Evolutionary conservation across 225 moss, liverwort and hornwort genomes (phyloP).

Genomic region (Marchantia paleacea): DNA sequence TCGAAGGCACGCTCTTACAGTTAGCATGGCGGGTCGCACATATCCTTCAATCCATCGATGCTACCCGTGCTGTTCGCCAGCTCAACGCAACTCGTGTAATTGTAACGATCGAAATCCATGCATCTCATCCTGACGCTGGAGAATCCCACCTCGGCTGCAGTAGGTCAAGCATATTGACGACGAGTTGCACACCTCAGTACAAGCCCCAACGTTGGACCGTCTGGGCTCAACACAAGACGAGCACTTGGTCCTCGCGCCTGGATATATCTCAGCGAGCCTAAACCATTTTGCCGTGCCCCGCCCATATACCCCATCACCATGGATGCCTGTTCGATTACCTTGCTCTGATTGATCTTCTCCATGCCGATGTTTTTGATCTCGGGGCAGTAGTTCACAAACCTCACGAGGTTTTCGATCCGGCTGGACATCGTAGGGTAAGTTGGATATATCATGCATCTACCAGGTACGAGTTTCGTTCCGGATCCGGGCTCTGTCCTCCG

Average conservation of each 20-base stretch:
- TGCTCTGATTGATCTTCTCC: constrained; percentile 4
- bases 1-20: neutral
- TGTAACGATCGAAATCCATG: constrained; percentile 1
- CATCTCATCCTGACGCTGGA: neutral
- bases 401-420: neutral
- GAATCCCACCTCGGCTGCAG: neutral
- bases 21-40: neutral
- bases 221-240: neutral
- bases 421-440: neutral
- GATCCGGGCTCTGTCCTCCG: neutral
- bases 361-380: neutral
- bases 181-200: neutral
- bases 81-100: neutral
- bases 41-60: neutral
- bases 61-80: neutral
- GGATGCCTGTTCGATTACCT: neutral
- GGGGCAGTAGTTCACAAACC: neutral
- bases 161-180: neutral
- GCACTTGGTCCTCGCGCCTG: neutral
- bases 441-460: neutral
- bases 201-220: neutral
- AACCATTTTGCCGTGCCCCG: neutral
- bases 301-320: neutral
- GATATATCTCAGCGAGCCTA: neutral
- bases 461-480: neutral